Percentiles rank a stretch among this genome's conserved stretches.
phyloP scores from a whole-genome alignment of 805 yeast species.

The Naumovozyma baii region DNA sequence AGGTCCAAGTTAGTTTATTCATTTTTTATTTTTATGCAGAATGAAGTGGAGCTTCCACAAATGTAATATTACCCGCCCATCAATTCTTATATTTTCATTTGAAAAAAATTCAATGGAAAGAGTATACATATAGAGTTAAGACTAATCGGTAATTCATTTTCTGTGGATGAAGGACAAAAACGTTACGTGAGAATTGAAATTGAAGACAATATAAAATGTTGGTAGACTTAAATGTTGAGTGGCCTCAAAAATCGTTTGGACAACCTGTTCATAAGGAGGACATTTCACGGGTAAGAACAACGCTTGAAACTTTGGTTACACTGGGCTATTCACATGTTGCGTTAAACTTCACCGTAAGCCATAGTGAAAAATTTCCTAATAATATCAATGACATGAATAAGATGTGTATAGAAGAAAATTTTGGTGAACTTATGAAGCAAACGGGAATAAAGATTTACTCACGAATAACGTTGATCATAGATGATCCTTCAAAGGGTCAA shows the following conservation, averaged over 20 bases:
- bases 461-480: conserved; percentile 65
- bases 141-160: too few relatives aligned
- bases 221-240: conserved; percentile 62
- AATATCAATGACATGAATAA: conserved; percentile 37
- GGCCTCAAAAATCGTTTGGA: conserved; percentile 51
- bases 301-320: conserved; percentile 43
- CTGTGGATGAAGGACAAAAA: too few relatives aligned
- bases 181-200: too few relatives aligned
- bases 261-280: conserved; percentile 35
- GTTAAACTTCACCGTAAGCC: conserved; percentile 51
- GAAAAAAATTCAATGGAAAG: too few relatives aligned
- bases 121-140: too few relatives aligned
- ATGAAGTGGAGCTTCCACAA: too few relatives aligned
- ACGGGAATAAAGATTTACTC: conserved; percentile 45
- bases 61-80: too few relatives aligned
- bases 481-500: conserved; percentile 70
- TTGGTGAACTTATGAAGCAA: conserved; percentile 23
- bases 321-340: conserved; percentile 74
- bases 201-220: conserved; percentile 28
- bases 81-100: too few relatives aligned
- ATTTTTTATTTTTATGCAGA: too few relatives aligned
- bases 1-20: too few relatives aligned
- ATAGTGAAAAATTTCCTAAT: conserved; percentile 43
- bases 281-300: conserved; percentile 37
- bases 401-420: conserved; percentile 26